These are phyloP conservation scores for Theobroma cacao DNA, from an alignment of 345 rosid genomes.

Conservation along the genomic window DNA sequence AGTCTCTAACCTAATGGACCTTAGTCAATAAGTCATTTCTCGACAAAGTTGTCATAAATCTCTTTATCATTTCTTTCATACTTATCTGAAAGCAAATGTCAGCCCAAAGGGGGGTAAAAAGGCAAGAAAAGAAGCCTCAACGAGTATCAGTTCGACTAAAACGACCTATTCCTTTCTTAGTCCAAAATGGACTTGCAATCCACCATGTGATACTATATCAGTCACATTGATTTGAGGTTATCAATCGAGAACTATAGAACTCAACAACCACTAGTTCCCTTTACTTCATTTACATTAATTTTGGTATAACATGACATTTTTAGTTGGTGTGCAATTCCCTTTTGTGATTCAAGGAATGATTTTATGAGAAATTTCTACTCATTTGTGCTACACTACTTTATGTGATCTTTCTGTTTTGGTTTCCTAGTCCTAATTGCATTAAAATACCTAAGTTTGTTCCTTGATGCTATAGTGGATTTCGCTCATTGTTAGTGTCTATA, in stretches of 20 bases:
- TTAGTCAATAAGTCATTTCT: background rate
- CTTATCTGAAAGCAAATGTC: background rate
- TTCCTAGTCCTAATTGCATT: background rate
- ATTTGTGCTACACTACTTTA: background rate
- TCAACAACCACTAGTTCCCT: background rate
- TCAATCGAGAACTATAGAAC: background rate
- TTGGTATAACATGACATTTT: background rate
- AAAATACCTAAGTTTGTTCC: background rate
- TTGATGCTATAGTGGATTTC: background rate
- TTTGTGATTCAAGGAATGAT: background rate
- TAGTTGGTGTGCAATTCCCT: background rate
- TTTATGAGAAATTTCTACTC: background rate
- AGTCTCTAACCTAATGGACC: background rate
- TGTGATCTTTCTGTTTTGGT: background rate
- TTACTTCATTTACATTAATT: background rate
- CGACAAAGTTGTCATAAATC: background rate
- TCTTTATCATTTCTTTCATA: background rate
- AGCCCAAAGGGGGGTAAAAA: background rate
- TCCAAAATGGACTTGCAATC: background rate
- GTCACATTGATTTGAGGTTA: background rate
- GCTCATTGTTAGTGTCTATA: background rate
- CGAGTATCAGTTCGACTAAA: background rate
- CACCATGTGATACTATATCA: background rate
- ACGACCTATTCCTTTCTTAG: background rate
- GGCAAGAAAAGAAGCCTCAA: background rate